Conservation (phyloP, 345 rosid species). For the Pseudoturritis turrita region DNA sequence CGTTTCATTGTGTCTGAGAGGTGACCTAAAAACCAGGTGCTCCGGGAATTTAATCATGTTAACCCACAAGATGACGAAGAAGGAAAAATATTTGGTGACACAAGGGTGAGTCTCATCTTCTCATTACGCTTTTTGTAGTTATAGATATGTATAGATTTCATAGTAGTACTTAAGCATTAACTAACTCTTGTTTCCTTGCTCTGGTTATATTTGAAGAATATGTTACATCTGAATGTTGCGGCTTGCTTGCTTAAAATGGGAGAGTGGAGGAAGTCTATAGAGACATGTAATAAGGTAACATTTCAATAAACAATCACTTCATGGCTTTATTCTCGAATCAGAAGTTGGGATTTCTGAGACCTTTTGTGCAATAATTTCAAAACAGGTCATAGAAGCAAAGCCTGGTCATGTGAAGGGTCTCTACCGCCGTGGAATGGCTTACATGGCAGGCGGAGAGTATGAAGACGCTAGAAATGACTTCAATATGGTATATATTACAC, state of each 20-base stretch:
- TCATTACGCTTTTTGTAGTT: background rate
- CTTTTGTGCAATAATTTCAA: background rate
- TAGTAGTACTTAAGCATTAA: background rate
- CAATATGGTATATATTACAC: slow-evolving; percentile 46
- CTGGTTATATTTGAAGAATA: slow-evolving; percentile 46
- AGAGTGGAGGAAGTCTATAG: slow-evolving; percentile 79
- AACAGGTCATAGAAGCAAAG: slow-evolving; percentile 83
- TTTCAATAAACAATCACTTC: background rate
- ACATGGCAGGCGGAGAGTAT: slow-evolving; percentile 75
- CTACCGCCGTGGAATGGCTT: slow-evolving; percentile 96
- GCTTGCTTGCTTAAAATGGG: slow-evolving; percentile 88
- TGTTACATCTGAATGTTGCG: slow-evolving; percentile 80
- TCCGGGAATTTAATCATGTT: slow-evolving; percentile 96
- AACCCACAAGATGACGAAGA: slow-evolving; percentile 96
- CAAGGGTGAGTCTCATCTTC: slow-evolving; percentile 53
- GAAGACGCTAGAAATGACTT: slow-evolving; percentile 78
- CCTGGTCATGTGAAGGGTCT: slow-evolving; percentile 81
- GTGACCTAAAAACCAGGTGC: slow-evolving; percentile 45
- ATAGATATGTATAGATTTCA: background rate
- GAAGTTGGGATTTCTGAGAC: background rate
- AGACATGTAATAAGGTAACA: slow-evolving; percentile 81
- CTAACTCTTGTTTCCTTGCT: background rate
- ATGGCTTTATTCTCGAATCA: background rate
- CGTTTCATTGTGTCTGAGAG: slow-evolving; percentile 2
- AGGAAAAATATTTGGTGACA: slow-evolving; percentile 69